Evolutionary conservation across 75 land plant species (phyloP).

Genomic region (Ceratopteris richardii): DNA sequence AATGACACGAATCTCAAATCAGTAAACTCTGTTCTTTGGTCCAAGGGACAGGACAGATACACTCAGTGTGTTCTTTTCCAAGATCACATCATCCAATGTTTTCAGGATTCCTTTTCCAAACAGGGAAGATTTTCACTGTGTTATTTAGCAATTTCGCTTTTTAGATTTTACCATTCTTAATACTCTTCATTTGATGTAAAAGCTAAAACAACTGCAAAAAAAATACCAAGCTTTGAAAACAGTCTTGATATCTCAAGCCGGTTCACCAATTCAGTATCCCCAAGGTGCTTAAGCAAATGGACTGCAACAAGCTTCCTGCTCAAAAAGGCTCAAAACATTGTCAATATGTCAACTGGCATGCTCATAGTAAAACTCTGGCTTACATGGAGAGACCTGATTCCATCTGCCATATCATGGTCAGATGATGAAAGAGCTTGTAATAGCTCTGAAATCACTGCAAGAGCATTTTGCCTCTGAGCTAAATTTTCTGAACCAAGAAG

Average conservation of each 20-base stretch:
- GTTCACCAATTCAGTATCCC: conserved; percentile 50
- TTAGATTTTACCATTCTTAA: too few relatives aligned
- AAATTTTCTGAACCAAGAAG: conserved; percentile 44
- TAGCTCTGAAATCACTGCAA: conserved; percentile 57
- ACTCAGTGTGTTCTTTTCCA: too few relatives aligned
- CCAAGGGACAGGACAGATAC: too few relatives aligned
- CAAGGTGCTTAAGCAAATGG: conserved; percentile 47
- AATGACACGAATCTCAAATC: too few relatives aligned
- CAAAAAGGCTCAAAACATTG: not conserved
- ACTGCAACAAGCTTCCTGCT: conserved; percentile 52
- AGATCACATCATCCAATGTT: too few relatives aligned
- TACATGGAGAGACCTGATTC: not conserved
- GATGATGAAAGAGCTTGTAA: conserved; percentile 10
- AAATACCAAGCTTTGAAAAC: conserved; percentile 58
- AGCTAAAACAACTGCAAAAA: too few relatives aligned
- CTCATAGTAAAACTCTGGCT: not conserved
- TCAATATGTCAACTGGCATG: not conserved
- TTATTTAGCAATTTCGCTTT: too few relatives aligned
- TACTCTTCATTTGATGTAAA: too few relatives aligned
- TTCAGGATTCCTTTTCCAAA: too few relatives aligned
- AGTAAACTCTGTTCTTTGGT: too few relatives aligned
- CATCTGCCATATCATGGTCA: not conserved
- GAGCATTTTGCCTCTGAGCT: conserved; percentile 54
- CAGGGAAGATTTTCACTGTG: too few relatives aligned
- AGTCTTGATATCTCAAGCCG: conserved; percentile 41